Percentiles rank a stretch among this genome's conserved stretches.
phyloP scores from a whole-genome alignment of 2,329 filamentous ascomycete genomes.

The Xylaria digitata region DNA sequence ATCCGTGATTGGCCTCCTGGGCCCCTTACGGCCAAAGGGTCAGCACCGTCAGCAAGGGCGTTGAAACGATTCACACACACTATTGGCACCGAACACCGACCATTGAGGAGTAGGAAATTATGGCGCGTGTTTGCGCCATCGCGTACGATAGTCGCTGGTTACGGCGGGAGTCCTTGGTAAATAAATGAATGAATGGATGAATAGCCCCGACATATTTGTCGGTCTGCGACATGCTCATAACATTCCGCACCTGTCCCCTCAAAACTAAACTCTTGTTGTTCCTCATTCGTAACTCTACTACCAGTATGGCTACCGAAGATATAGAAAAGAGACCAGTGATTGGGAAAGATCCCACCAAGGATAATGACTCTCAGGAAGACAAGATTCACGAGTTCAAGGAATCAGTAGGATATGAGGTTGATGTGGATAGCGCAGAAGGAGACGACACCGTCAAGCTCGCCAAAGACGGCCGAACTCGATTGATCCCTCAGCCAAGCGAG shows the following conservation, averaged over 20 bases:
- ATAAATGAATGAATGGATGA: neutral
- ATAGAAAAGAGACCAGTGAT: conserved; percentile 17
- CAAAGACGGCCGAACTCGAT: conserved; percentile 57
- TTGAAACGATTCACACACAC: neutral
- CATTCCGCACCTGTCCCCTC: neutral
- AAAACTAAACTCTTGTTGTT: neutral
- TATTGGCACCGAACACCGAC: neutral
- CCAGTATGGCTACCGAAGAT: conserved; percentile 18
- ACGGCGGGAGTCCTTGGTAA: neutral
- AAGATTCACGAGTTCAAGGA: conserved; percentile 52
- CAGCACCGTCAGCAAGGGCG: neutral
- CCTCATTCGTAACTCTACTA: neutral
- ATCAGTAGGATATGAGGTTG: conserved; percentile 54
- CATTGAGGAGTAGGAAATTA: neutral
- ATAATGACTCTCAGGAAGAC: conserved; percentile 27
- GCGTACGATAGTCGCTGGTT: neutral
- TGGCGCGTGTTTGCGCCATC: neutral
- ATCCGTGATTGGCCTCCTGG: neutral
- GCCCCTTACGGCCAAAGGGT: neutral
- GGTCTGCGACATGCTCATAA: neutral
- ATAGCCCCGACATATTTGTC: neutral
- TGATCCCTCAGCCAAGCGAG: conserved; percentile 65
- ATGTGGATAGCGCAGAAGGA: conserved; percentile 46
- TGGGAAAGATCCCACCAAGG: neutral
- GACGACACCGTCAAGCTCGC: conserved; percentile 50